phyloP scores from a whole-genome alignment of 78 protist species.

The Chrysochromulina parva region DNA sequence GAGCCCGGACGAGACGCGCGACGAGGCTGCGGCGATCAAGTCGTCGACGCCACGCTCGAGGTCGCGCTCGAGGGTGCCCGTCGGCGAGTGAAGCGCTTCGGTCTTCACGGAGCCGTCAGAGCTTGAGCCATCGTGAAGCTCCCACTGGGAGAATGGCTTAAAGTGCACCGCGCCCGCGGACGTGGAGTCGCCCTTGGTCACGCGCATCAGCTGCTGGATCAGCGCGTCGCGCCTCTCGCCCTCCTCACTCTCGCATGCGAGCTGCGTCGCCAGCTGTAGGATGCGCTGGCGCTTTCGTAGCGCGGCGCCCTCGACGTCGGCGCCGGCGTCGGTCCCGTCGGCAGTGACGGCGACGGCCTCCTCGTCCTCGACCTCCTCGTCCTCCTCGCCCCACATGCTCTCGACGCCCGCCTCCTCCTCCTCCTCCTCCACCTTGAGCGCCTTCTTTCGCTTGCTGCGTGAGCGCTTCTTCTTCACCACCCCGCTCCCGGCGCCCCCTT shows the following conservation, averaged over 20 bases:
- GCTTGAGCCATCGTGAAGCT: background rate
- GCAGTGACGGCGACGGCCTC: background rate
- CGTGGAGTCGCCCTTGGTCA: background rate
- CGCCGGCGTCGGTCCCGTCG: background rate
- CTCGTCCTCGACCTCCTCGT: background rate
- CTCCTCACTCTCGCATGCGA: background rate
- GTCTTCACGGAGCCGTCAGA: background rate
- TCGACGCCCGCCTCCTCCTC: background rate
- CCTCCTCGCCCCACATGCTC: background rate
- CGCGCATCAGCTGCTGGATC: conserved; percentile 1
- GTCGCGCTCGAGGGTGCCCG: no score
- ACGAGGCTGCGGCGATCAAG: background rate
- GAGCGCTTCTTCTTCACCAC: background rate
- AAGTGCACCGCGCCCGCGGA: background rate
- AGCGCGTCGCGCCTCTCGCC: background rate
- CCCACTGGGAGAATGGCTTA: background rate
- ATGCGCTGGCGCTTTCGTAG: conserved; percentile 5
- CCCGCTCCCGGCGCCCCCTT: no score
- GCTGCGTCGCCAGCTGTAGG: background rate
- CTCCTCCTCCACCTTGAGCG: background rate
- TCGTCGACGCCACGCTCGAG: no score
- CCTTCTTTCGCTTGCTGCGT: background rate
- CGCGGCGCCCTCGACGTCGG: background rate
- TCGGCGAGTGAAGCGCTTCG: no score
- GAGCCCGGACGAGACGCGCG: background rate